phyloP scores from a whole-genome alignment of 2,329 filamentous ascomycete genomes.

The Neonectria faginata region DNA sequence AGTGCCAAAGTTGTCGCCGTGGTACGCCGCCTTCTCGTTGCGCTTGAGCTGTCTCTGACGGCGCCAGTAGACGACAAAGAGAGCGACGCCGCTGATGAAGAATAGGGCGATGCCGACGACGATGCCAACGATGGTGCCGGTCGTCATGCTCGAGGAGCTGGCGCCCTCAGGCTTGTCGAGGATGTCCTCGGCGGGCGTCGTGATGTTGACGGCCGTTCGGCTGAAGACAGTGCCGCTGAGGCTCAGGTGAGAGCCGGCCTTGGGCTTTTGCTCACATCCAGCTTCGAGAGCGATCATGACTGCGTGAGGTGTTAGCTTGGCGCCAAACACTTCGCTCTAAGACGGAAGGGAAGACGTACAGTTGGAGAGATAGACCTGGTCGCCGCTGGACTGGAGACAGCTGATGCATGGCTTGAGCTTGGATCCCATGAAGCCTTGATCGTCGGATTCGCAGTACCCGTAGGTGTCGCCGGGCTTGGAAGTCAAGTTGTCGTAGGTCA shows the following conservation, averaged over 20 bases:
- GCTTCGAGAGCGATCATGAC: slow-evolving; percentile 61
- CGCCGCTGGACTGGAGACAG: slow-evolving; percentile 56
- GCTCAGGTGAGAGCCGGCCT: slow-evolving; percentile 52
- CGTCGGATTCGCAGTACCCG: slow-evolving; percentile 57
- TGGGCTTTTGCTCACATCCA: slow-evolving; percentile 60
- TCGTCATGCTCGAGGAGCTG: slow-evolving; percentile 52
- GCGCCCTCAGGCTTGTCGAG: slow-evolving; percentile 43
- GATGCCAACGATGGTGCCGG: slow-evolving; percentile 66
- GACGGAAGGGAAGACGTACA: slow-evolving; percentile 52
- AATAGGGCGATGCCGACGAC: slow-evolving; percentile 58
- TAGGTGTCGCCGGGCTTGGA: slow-evolving; percentile 44
- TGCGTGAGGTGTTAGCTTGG: slow-evolving; percentile 38
- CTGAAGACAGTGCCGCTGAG: slow-evolving; percentile 60
- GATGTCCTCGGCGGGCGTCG: slow-evolving; percentile 46
- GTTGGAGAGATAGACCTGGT: slow-evolving; percentile 60
- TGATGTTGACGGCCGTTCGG: slow-evolving; percentile 53
- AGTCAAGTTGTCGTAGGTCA: slow-evolving; percentile 51
- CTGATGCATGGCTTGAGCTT: slow-evolving; percentile 54
- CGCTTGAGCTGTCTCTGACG: slow-evolving; percentile 50
- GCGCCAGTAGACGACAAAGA: slow-evolving; percentile 63
- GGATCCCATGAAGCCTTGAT: slow-evolving; percentile 47
- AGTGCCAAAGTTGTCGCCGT: slow-evolving; percentile 29
- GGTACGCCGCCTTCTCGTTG: slow-evolving; percentile 24
- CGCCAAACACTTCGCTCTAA: neutral
- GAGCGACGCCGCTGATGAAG: slow-evolving; percentile 55